Evolutionary conservation across 2,329 filamentous ascomycete genomes (phyloP).

Genomic region (Incumbomyces lentus): DNA sequence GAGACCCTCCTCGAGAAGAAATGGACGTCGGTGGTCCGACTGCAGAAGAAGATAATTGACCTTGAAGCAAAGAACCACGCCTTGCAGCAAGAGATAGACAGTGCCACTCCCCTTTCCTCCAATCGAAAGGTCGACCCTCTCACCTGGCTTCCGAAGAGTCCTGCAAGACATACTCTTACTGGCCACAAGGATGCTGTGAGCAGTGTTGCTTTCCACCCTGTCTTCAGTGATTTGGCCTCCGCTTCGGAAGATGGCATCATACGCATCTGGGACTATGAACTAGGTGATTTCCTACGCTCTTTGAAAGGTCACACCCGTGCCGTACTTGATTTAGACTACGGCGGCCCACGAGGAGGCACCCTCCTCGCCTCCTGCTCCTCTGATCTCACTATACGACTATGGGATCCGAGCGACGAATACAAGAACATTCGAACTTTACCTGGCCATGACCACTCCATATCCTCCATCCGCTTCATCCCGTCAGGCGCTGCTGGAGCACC

Average conservation of each 20-base stretch:
- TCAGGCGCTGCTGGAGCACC: conserved; percentile 68
- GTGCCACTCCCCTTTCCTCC: conserved; percentile 66
- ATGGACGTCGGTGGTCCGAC: conserved; percentile 87
- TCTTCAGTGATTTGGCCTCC: conserved; percentile 81
- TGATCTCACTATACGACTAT: conserved; percentile 87
- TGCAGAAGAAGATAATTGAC: conserved; percentile 98
- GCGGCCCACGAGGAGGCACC: conserved; percentile 68
- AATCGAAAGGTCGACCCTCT: conserved; percentile 71
- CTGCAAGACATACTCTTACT: conserved; percentile 70
- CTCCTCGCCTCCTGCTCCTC: conserved; percentile 76
- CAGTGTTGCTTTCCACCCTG: conserved; percentile 82
- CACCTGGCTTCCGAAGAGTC: conserved; percentile 75
- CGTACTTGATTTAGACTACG: conserved; percentile 81
- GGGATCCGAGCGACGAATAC: conserved; percentile 86
- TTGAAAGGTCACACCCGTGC: conserved; percentile 87
- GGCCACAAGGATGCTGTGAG: conserved; percentile 74
- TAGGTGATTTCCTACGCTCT: conserved; percentile 80
- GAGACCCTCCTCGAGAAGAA: conserved; percentile 93
- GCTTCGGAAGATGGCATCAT: conserved; percentile 89
- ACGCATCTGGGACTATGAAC: conserved; percentile 95
- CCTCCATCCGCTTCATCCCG: conserved; percentile 77
- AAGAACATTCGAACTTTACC: conserved; percentile 88
- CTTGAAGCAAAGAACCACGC: conserved; percentile 64
- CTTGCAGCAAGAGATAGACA: conserved; percentile 76
- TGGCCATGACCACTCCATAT: conserved; percentile 87